Evolutionary conservation across 2,329 filamentous ascomycete species (phyloP), one percentile per base, ranked within the genome.

Genomic region (Diaporthe citri): DNA sequence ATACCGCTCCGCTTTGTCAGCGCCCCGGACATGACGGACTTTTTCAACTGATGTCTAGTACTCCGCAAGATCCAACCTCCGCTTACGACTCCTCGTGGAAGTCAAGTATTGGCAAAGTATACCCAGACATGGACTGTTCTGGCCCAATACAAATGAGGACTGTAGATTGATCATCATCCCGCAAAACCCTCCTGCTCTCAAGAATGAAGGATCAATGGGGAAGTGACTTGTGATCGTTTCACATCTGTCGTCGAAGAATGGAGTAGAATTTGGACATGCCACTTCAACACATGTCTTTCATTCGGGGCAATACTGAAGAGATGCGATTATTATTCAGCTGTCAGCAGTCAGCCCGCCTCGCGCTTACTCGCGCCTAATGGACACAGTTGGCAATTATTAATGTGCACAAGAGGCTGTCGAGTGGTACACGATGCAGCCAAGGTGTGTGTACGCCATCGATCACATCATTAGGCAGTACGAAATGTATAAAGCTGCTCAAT

Each of bases 1-100:
- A 52, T 25, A 39, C 64, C 64, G 31, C 48, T 8, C 31, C 34
- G 64, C 46, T 67, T 67, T 67, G 46, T 67, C 64, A 67, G 64
- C 64, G 43, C 10, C 25, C 46, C n/a, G 46, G 20, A n/a, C 46
- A 52, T 28, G 5, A 36, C 46, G 59, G 62, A 52, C 62, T 13
- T 39, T 34, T 39, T 9, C 43, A 20, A 10, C 25, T 52, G 31
- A 17, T 28, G 46, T 52, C 13, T 5, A 31, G 62, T 52, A 41
- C 57, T 9, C 43, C 13, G 36, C 13, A 25, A 28, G 13, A 12
- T 17, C 12, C 39, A 17, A 41, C 36, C 22, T 8, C 12, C 4
- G n/a, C n/a, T 7, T n/a, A 39, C 9, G 31, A 7, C 10, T 41
- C 9, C 55, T 22, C 28, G 20, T 57, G 31, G 8, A 57, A 22